Conservation (phyloP, 1,139 yeast species). For the Blastobotrys arbuscula region DNA sequence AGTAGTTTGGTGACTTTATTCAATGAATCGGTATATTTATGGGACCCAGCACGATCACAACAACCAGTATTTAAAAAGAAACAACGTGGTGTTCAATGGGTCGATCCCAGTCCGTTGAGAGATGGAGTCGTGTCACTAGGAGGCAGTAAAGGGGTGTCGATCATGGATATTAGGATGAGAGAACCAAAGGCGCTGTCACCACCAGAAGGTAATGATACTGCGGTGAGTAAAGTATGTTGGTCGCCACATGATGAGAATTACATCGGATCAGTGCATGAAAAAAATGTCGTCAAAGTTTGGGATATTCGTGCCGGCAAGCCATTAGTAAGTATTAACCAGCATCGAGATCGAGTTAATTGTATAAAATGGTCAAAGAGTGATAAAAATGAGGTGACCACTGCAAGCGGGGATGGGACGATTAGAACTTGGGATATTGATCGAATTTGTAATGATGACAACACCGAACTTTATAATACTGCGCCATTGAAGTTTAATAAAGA, state of each 20-base stretch:
- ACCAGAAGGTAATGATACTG: conserved; percentile 35
- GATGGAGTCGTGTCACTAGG: conserved; percentile 56
- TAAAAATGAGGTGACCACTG: conserved; percentile 48
- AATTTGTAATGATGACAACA: conserved; percentile 15
- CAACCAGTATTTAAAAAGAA: conserved; percentile 50
- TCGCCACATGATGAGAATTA: conserved; percentile 53
- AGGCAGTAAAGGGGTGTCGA: conserved; percentile 65
- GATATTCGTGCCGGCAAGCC: conserved; percentile 58
- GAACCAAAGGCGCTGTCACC: conserved; percentile 40
- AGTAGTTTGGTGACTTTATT: conserved; percentile 52
- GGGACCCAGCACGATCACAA: conserved; percentile 62
- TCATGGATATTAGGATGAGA: conserved; percentile 55
- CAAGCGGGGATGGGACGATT: conserved; percentile 66
- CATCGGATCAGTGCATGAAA: conserved; percentile 62
- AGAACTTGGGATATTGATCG: conserved; percentile 63
- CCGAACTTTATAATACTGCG: not conserved
- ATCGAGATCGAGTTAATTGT: conserved; percentile 48
- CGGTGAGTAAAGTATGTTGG: conserved; percentile 54
- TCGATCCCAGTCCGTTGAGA: conserved; percentile 46
- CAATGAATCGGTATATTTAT: conserved; percentile 57
- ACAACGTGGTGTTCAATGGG: conserved; percentile 46
- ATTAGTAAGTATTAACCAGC: conserved; percentile 51
- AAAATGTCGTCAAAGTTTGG: conserved; percentile 62
- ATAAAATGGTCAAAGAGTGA: conserved; percentile 53
- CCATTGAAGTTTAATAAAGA: conserved; percentile 4